A percentile compares a stretch with the other conserved stretches of the same genome.
Evolutionary conservation across 2,329 filamentous ascomycete genomes (phyloP).

Genomic region (Celoporthe dispersa): DNA sequence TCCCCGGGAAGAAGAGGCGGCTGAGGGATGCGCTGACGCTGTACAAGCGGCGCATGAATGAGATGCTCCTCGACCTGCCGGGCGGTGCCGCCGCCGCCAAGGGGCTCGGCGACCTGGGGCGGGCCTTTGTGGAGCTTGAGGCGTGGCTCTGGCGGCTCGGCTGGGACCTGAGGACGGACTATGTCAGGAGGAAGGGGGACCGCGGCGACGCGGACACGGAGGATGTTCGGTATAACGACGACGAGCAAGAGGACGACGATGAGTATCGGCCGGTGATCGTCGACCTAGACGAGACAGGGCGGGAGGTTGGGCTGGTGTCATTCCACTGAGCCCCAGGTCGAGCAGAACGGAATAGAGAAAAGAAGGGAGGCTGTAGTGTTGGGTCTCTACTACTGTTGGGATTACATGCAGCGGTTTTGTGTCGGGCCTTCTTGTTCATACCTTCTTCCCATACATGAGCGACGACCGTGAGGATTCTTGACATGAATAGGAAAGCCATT

Average conservation of each 20-base stretch:
- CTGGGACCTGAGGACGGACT: slow-evolving; percentile 60
- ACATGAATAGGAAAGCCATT: neutral
- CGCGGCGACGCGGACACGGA: slow-evolving; percentile 41
- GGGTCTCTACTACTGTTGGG: neutral
- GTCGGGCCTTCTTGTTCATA: neutral
- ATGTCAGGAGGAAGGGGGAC: slow-evolving; percentile 56
- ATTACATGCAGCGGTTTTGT: neutral
- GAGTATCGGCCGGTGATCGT: slow-evolving; percentile 60
- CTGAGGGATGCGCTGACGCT: slow-evolving; percentile 54
- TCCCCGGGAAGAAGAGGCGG: slow-evolving; percentile 37
- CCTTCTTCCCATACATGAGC: neutral
- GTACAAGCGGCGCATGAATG: slow-evolving; percentile 59
- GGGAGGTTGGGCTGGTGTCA: slow-evolving; percentile 55
- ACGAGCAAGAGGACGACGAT: slow-evolving; percentile 49
- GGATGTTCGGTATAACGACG: slow-evolving; percentile 57
- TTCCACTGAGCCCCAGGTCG: slow-evolving; percentile 40
- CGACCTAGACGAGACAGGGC: slow-evolving; percentile 56
- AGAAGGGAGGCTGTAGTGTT: neutral
- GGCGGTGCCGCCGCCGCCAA: slow-evolving; percentile 36
- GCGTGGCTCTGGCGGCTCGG: slow-evolving; percentile 51
- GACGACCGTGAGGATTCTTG: neutral
- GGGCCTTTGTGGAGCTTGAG: slow-evolving; percentile 55
- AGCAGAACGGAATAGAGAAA: neutral
- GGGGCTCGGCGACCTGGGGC: slow-evolving; percentile 49
- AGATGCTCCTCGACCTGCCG: slow-evolving; percentile 44